A percentile compares a stretch with the other conserved stretches of the same genome.
phyloP scores from a whole-genome alignment of 768 basidiomycete genomes.

The Leccinum fibrillosum region DNA sequence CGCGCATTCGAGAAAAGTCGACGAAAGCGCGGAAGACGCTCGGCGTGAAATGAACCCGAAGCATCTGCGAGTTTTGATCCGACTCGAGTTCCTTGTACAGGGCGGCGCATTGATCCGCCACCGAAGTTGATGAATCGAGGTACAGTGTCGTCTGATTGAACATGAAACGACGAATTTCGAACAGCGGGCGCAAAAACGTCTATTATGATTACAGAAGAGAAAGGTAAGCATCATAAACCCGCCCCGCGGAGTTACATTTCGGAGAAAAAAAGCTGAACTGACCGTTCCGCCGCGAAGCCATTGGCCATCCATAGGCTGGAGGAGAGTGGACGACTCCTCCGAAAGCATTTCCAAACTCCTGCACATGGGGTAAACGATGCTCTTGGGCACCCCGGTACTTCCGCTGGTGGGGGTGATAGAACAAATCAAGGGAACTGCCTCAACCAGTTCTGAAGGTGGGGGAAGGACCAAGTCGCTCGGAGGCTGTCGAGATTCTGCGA shows the following conservation, averaged over 20 bases:
- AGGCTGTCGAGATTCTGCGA: slow-evolving; percentile 9
- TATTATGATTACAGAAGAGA: not conserved
- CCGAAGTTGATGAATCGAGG: slow-evolving; percentile 27
- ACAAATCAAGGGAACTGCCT: slow-evolving; percentile 22
- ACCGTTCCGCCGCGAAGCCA: slow-evolving; percentile 33
- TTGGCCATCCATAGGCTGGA: slow-evolving; percentile 28
- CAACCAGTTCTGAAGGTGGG: slow-evolving; percentile 16
- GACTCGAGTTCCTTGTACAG: slow-evolving; percentile 27
- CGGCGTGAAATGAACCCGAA: slow-evolving; percentile 29
- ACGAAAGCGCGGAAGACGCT: slow-evolving; percentile 30
- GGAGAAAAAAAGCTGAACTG: not conserved
- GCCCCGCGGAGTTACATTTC: not conserved
- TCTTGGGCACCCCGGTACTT: slow-evolving; percentile 32
- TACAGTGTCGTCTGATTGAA: slow-evolving; percentile 32
- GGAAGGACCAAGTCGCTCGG: slow-evolving; percentile 14
- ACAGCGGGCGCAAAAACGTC: slow-evolving; percentile 31
- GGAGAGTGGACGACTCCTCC: slow-evolving; percentile 28
- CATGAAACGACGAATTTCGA: slow-evolving; percentile 32
- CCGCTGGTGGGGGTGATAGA: slow-evolving; percentile 29
- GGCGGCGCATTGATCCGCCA: slow-evolving; percentile 25
- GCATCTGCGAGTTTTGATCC: slow-evolving; percentile 16
- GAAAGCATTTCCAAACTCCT: slow-evolving; percentile 21
- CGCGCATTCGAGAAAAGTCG: slow-evolving; percentile 25
- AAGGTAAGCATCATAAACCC: not conserved
- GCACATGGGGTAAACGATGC: slow-evolving; percentile 31